Conservation (phyloP, 192 early-diverging fungal genomes). For the Coemansia sp. region DNA sequence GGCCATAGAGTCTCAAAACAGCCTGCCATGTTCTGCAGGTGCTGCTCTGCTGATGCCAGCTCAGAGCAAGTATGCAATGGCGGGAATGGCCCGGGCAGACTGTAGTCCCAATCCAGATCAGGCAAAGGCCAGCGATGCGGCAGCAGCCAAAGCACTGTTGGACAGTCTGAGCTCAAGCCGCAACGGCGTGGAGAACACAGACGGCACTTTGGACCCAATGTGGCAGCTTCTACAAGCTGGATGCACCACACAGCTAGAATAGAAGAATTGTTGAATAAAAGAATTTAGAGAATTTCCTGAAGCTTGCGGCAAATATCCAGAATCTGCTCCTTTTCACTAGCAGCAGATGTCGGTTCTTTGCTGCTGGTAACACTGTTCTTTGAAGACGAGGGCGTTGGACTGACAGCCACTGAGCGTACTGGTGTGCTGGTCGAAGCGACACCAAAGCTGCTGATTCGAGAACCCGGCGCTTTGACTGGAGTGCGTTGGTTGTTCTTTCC, state of each 20-base stretch:
- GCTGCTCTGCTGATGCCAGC: background rate
- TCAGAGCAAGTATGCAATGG: background rate
- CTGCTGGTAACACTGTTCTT: conserved; percentile 19
- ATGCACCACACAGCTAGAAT: background rate
- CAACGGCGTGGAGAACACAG: background rate
- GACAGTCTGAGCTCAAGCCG: background rate
- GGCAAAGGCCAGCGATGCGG: background rate
- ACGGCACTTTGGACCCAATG: conserved; percentile 2
- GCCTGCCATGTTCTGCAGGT: background rate
- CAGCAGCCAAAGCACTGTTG: background rate
- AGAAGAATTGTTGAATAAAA: background rate
- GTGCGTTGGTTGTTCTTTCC: conserved; percentile 30
- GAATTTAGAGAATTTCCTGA: conserved; percentile 27
- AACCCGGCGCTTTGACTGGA: conserved; percentile 23
- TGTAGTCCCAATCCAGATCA: background rate
- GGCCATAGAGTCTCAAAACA: conserved; percentile 15
- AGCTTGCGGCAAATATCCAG: conserved; percentile 51
- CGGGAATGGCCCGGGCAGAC: conserved; percentile 1
- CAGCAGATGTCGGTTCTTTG: conserved; percentile 15
- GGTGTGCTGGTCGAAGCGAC: conserved; percentile 46
- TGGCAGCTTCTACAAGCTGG: conserved; percentile 24
- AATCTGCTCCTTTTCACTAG: conserved; percentile 37
- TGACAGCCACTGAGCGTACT: conserved; percentile 34
- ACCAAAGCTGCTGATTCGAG: conserved; percentile 52
- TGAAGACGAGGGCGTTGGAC: conserved; percentile 32